Conservation (phyloP, 495 filamentous ascomycete genomes). For the Trichoderma parareesei region DNA sequence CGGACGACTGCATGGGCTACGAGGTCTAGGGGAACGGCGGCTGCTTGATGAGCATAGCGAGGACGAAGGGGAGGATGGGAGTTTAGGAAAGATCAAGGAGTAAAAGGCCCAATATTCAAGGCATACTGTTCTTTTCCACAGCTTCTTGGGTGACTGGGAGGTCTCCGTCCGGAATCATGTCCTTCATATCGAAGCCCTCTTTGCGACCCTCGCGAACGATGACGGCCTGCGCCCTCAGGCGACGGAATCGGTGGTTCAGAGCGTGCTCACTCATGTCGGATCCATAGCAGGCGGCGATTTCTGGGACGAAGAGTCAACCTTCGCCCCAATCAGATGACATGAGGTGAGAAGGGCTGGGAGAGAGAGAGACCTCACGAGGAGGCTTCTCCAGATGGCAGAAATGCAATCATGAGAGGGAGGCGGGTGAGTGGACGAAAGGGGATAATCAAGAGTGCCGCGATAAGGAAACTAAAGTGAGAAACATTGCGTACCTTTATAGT, state of each 20-base stretch:
- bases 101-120: not conserved
- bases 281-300: slow-evolving; percentile 25
- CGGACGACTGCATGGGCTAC: not conserved
- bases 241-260: slow-evolving; percentile 39
- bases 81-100: not conserved
- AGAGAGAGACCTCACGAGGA: not conserved
- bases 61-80: not conserved
- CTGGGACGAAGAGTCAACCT: slow-evolving; percentile 18
- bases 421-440: not conserved
- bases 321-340: not conserved
- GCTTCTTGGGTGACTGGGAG: slow-evolving; percentile 5
- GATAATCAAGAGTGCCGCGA: not conserved
- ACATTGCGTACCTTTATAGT: slow-evolving; percentile 40
- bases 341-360: slow-evolving; percentile 12
- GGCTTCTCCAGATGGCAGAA: not conserved
- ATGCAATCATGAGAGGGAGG: not conserved
- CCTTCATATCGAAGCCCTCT: slow-evolving; percentile 26
- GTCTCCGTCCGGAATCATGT: slow-evolving; percentile 9
- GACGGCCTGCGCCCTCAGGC: slow-evolving; percentile 27
- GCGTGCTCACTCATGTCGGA: slow-evolving; percentile 25
- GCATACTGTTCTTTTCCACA: slow-evolving; percentile 14
- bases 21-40: too few relatives aligned
- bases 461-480: not conserved
- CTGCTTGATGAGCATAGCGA: too few relatives aligned
- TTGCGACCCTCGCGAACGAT: slow-evolving; percentile 43